Evolutionary conservation across 805 yeast genomes (phyloP), one percentile per base, ranked within the genome.

Genomic region (Yarrowia alimentaria): DNA sequence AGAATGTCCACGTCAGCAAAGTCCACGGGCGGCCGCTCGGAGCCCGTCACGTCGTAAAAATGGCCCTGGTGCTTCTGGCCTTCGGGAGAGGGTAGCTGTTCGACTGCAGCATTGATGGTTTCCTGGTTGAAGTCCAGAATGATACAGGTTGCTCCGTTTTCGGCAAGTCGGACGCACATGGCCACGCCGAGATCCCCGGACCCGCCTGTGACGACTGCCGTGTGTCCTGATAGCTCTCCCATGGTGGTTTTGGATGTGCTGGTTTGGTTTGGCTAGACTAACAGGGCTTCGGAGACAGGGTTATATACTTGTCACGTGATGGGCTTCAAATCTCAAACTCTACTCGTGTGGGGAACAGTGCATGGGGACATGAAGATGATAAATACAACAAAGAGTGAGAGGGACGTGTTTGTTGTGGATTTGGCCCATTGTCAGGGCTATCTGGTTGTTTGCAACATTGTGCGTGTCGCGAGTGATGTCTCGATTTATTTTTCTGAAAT

Each of bases 161-260:
- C 42, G 0, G 86, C 76, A 18, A 84, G 66, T 21, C 57, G 61
- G 24, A 59, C 55, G 1, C 88, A 81, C 13, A 85, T 74, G 0
- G 73, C 72, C 5, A 70, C 64, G 1, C 93, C 93, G 7, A 84
- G 67, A 0, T 91, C 91, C 33, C 74, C 66, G 0, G 89, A 79
- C 0, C 83, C 89, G 1, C 93, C 93, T 0, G 88, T 82, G 2
- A 83, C 35, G 22, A 60, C 50, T n/a, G 57, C 54, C 13, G 37
- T 50, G 13, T 37, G 43, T 3, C n/a, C 17, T 2, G 43, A 24
- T 4, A 37, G 19, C 19, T 37, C 40, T n/a, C 40, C 43, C 43
- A 37, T 37, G 43, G n/a, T 25, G 11, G 33, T 30, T 11, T 30
- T 4, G 6, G n/a, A 14, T 17, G 18, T 7, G 6, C 8, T 9